phyloP scores from a whole-genome alignment of 371 early-diverging fungal genomes.

The Amoeboaphelidium protococcarum region DNA sequence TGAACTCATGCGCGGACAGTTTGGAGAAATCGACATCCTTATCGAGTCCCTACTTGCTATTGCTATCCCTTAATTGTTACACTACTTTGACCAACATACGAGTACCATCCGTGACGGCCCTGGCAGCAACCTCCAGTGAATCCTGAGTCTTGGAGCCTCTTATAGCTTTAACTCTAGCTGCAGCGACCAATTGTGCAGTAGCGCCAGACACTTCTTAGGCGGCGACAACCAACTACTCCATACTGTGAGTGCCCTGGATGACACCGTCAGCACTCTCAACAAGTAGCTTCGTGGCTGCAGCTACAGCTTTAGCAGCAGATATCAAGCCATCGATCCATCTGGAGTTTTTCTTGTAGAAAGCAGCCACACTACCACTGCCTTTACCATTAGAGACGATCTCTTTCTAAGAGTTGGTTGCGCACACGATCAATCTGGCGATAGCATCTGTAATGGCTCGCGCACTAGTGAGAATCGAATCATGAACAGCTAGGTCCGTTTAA shows the following conservation, averaged over 20 bases:
- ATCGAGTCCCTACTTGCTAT: constrained; percentile 23
- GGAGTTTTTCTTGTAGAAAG: constrained; percentile 93
- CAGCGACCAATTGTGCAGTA: constrained; percentile 88
- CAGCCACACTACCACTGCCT: constrained; percentile 41
- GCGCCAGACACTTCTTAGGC: constrained; percentile 85
- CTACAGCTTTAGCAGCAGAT: constrained; percentile 85
- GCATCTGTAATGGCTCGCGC: constrained; percentile 79
- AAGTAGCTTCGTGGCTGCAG: constrained; percentile 58
- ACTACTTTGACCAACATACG: constrained; percentile 76
- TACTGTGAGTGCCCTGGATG: constrained; percentile 56
- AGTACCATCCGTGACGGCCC: constrained; percentile 70
- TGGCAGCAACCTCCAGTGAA: constrained; percentile 65
- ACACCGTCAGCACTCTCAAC: constrained; percentile 90
- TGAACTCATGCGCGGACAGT: constrained; percentile 67
- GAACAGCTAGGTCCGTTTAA: constrained; percentile 54
- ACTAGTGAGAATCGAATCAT: constrained; percentile 61
- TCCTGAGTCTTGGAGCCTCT: constrained; percentile 73
- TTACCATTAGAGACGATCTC: constrained; percentile 86
- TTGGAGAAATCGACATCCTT: constrained; percentile 35
- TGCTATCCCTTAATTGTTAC: constrained; percentile 46
- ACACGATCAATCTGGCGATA: constrained; percentile 71
- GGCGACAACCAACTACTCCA: constrained; percentile 83
- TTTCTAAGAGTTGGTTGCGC: constrained; percentile 77
- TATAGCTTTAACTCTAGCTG: constrained; percentile 75
- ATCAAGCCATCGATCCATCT: constrained; percentile 96